Evolutionary conservation across 2,329 filamentous ascomycete species (phyloP).

Genomic region (Phyllosticta citrichinensis): DNA sequence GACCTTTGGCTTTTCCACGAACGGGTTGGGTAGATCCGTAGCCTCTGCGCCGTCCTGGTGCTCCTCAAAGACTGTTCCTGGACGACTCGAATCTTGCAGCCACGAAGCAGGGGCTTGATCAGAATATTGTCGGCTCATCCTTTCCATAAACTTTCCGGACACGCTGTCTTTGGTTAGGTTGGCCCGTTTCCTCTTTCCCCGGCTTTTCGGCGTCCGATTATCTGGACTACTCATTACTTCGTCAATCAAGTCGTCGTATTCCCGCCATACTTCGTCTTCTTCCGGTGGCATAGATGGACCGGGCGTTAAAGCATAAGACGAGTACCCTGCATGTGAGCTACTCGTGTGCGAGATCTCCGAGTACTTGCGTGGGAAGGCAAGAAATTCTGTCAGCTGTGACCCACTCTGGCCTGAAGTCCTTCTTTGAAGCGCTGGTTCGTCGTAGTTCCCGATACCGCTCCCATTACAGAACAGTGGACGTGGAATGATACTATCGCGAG

Average conservation of each 20-base stretch:
- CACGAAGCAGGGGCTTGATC: neutral
- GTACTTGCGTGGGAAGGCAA: conserved; percentile 63
- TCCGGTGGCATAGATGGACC: conserved; percentile 50
- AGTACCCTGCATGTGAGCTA: conserved; percentile 46
- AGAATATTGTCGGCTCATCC: neutral
- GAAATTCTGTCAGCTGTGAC: conserved; percentile 46
- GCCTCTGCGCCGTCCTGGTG: neutral
- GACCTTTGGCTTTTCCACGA: neutral
- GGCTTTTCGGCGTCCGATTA: neutral
- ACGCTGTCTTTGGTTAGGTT: neutral
- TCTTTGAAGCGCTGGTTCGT: neutral
- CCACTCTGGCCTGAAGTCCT: neutral
- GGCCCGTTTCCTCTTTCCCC: neutral
- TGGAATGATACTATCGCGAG: neutral
- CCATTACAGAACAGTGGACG: neutral
- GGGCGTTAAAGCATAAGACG: conserved; percentile 55
- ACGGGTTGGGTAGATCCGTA: neutral
- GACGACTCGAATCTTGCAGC: neutral
- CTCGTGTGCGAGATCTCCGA: conserved; percentile 59
- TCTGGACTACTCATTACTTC: conserved; percentile 40
- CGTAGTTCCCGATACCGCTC: neutral
- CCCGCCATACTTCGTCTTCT: conserved; percentile 89
- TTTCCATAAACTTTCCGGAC: neutral
- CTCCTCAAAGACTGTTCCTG: neutral
- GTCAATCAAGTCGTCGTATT: conserved; percentile 82